Evolutionary conservation across 768 basidiomycete genomes (phyloP), one percentile per base, ranked within the genome.

Genomic region (Harrya chromipes): DNA sequence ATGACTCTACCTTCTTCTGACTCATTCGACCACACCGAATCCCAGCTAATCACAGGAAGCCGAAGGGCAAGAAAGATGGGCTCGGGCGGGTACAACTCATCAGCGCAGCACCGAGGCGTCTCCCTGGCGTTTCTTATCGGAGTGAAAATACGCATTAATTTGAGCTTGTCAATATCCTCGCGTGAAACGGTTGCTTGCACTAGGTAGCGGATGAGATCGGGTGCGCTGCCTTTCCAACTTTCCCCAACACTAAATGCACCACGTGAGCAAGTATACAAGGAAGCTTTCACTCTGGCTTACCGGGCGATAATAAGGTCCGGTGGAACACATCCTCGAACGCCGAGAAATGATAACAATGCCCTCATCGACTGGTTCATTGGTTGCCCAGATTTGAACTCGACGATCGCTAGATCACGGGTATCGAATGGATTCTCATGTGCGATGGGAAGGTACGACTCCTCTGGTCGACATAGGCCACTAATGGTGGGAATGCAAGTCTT

Each of bases 241-340:
- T 88, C 80, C 85, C 26, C 27, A 4, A 89, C 87, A 62, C 87
- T 90, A 47, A 11, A 40, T 16, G 19, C 26, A 31, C 23, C 4
- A 12, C 11, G 23, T 50, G 34, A 54, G 20, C 24, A 16, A 19
- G 17, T 37, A 24, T n/a, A 33, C 46, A 35, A 57, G 31, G 40
- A 16, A 41, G 29, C 6, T 14, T 33, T 33, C 19, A 36, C 34
- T 9, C 17, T 13, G 6, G 50, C 72, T 42, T 47, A 87, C 84
- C 92, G 76, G 43, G 85, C 80, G 63, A 97, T 95, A 7, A 97
- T 80, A 2, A 95, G 72, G 64, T 95, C 91, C 2, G 95, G 72
- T 49, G 94, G 90, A 11, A 95, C 90, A 56, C 92, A 90, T 61
- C 83, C 88, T n/a, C 90, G 79, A 14, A 95, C 89, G 6, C 91